Base-by-base conservation (phyloP, 768 basidiomycete species). In the Tylopilus felleus region DNA sequence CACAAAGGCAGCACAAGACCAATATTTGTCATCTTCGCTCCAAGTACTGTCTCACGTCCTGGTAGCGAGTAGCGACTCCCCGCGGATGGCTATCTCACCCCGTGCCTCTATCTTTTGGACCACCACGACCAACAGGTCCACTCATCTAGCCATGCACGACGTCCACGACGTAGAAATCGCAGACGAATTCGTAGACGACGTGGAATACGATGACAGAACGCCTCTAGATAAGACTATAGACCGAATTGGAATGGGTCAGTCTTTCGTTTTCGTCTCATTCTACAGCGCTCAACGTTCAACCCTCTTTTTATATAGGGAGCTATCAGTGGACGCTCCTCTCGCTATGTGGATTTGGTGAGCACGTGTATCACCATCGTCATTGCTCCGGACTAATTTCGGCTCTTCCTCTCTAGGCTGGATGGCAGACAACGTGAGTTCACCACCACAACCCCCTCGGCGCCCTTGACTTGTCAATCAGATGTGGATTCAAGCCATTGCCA, bases 401-500 rank as follows among this genome's bases (percentile, higher is more conserved):
- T 4, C 36, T 3, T 6, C 4, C 4, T 22, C 31, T 53, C 60
- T 62, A 90, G 93, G 93, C 28, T 96, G 93, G 93, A 77, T 92
- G 79, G 92, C 93, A 50, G 93, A 96, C 72, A 95, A 95, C 70
- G 92, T 93, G 66, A 65, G 78, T 63, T 5, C 10, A 44, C 43
- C 48, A 8, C 28, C 5, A 23, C n/a, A 53, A 36, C 23, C 40
- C 48, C 31, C 51, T 49, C 43, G 27, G 47, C 53, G 4, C 48
- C 57, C 59, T 64, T 74, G 60, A 75, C 68, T 51, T 47, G 52
- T 56, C 51, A 42, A 56, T 58, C 67, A 94, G 92, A 93, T 93
- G 91, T 94, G 91, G 91, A 83, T 95, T 50, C 90, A 94, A 79
- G 88, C 90, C 13, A 73, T 89, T 5, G 90, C 96, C 23, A 92